A percentile compares a stretch with the other conserved stretches of the same genome.
Evolutionary conservation across 2,329 filamentous ascomycete genomes (phyloP).

Genomic region (Aureobasidium namibiae): DNA sequence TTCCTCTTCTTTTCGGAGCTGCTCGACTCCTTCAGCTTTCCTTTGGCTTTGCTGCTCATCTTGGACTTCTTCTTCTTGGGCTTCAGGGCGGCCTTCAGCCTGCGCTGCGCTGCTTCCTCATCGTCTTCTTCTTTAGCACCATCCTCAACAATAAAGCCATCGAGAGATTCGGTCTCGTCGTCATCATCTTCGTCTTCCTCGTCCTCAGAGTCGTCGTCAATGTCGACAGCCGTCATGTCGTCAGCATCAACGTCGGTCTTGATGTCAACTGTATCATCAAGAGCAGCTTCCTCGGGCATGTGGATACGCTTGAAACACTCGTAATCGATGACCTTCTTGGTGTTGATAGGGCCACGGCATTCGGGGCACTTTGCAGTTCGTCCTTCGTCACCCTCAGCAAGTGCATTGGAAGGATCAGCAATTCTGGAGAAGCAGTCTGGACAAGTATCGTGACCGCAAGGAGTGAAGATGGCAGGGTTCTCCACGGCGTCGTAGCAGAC

Average conservation of each 20-base stretch:
- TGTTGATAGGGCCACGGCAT: constrained; percentile 61
- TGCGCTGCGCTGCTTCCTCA: neutral
- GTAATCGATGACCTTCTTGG: constrained; percentile 64
- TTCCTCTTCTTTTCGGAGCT: constrained; percentile 27
- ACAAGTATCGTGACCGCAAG: constrained; percentile 77
- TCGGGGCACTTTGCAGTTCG: constrained; percentile 59
- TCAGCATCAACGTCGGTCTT: constrained; percentile 22
- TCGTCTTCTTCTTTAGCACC: constrained; percentile 28
- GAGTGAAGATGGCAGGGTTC: constrained; percentile 70
- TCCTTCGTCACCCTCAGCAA: constrained; percentile 53
- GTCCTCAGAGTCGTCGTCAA: constrained; percentile 33
- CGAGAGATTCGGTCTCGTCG: constrained; percentile 32
- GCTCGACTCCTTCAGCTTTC: constrained; percentile 39
- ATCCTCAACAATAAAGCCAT: constrained; percentile 47
- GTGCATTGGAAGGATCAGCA: constrained; percentile 50
- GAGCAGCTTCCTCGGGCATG: constrained; percentile 44
- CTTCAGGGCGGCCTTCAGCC: constrained; percentile 14
- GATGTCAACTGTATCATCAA: constrained; percentile 3
- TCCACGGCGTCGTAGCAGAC: constrained; percentile 70
- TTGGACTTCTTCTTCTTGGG: constrained; percentile 25
- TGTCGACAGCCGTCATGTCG: constrained; percentile 26
- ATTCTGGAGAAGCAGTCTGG: constrained; percentile 66
- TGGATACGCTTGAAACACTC: constrained; percentile 65
- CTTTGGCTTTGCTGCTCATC: constrained; percentile 29
- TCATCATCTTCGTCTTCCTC: constrained; percentile 31